Evolutionary conservation across 805 yeast genomes (phyloP), one percentile per base, ranked within the genome.

Genomic region (Teunomyces kruisii): DNA sequence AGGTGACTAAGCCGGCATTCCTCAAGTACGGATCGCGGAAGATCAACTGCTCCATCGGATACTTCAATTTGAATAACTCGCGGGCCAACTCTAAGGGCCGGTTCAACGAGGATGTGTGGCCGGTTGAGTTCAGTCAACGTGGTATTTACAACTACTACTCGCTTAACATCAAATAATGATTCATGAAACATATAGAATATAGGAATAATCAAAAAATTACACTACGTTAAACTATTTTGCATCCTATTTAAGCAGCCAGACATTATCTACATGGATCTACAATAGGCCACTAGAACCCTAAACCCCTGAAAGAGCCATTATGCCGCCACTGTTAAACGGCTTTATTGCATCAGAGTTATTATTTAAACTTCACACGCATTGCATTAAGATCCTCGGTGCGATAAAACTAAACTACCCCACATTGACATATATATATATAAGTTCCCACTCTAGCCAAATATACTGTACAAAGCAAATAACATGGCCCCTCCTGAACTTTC

Each of bases 121-220:
- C 84, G 0, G 76, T 68, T 24, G 81, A 75, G 50, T 75, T 76
- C 47, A 59, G 70, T 47, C 75, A 72, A 53, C 54, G 84, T 36
- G 85, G 85, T 0, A 75, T 80, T 9, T 80, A 80, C 58, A 78
- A 76, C 50, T 80, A 80, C 60, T 80, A 80, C 56, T 75, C 83
- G 8, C 61, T 80, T 47, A 79, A 78, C 53, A 73, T 76, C 44
- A 75, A 62, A 58, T 65, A 31, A 45, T 38, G 32, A 38, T 9
- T 26, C 28, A 26, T 26, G 28, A 26, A 6, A 10, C 28, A 26
- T 26, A 26, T 26, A 26, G 9, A 26, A 9, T 22, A 22, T 8
- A 22, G 26, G 28, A 9, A 8, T 26, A 26, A 19, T 4, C 22
- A 19, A 19, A 19, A 3, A 3, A 19, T 19, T 6, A 19, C 6